These are phyloP conservation scores for Kwoniella pini DNA, from an alignment of 768 basidiomycete species.

Conservation along the genomic window DNA sequence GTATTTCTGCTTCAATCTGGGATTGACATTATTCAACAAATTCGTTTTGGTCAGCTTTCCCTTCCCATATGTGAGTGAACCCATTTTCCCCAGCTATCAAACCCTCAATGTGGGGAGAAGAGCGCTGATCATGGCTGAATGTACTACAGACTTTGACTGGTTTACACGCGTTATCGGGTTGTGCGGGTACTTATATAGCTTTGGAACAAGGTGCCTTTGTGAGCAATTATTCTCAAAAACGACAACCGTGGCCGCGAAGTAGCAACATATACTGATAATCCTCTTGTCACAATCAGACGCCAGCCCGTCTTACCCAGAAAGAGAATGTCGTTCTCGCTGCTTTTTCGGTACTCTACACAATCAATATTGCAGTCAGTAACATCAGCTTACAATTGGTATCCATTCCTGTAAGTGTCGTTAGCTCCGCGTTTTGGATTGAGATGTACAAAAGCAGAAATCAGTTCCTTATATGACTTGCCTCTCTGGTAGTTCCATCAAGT, in stretches of 20 bases:
- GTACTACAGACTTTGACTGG: constrained; percentile 75
- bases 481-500: constrained; percentile 86
- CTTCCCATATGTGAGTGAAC: constrained; percentile 70
- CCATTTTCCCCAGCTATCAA: background rate
- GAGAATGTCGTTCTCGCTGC: constrained; percentile 68
- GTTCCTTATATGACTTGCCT: background rate
- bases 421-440: no score
- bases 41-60: constrained; percentile 86
- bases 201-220: constrained; percentile 64
- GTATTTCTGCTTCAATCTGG: constrained; percentile 89
- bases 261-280: no score
- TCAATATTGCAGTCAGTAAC: constrained; percentile 95
- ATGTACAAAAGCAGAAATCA: no score
- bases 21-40: constrained; percentile 94
- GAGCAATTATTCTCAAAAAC: no score
- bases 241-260: no score
- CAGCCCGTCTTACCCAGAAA: constrained; percentile 60
- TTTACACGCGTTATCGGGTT: constrained; percentile 81
- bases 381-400: constrained; percentile 84
- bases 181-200: constrained; percentile 73
- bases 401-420: constrained; percentile 68
- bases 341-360: constrained; percentile 86
- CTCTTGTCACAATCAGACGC: constrained; percentile 54
- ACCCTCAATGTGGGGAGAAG: no score
- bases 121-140: constrained; percentile 20